These are phyloP conservation scores for Suillus subalutaceus DNA, from an alignment of 768 basidiomycete genomes.

Conservation along the genomic window DNA sequence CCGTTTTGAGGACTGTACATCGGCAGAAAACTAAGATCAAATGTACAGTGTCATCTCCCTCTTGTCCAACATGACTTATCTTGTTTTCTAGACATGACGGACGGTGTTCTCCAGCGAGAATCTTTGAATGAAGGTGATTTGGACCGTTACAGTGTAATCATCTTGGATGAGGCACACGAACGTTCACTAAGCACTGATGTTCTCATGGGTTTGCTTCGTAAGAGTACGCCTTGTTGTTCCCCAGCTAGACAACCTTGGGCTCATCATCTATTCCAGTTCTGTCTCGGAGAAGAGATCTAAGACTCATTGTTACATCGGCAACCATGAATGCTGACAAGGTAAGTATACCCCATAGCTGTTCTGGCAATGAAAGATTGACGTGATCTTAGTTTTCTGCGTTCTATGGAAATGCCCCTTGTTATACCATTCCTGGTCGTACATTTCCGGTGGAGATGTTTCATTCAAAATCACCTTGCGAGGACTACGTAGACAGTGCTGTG, in stretches of 20 bases:
- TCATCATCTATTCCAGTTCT: constrained; percentile 52
- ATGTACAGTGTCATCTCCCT: constrained; percentile 55
- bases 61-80: not conserved
- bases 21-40: constrained; percentile 94
- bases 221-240: constrained; percentile 60
- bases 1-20: constrained; percentile 98
- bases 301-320: constrained; percentile 96
- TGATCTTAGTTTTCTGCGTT: constrained; percentile 88
- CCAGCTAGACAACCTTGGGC: not conserved
- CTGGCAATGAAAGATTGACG: constrained; percentile 4
- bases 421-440: constrained; percentile 92
- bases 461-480: constrained; percentile 96
- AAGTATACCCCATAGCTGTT: constrained; percentile 13
- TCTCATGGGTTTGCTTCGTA: constrained; percentile 92
- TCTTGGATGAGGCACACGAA: constrained; percentile 99
- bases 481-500: constrained; percentile 97
- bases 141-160: constrained; percentile 95
- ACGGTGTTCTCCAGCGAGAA: constrained; percentile 97
- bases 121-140: constrained; percentile 98
- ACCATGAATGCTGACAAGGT: constrained; percentile 99
- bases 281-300: constrained; percentile 88
- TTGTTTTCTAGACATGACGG: constrained; percentile 84
- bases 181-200: constrained; percentile 97
- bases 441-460: constrained; percentile 98
- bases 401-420: constrained; percentile 93